Percentiles rank a stretch among this genome's conserved stretches.
Conservation (phyloP, 2,329 filamentous ascomycete species). For the Hymenoscyphus fructigenus region DNA sequence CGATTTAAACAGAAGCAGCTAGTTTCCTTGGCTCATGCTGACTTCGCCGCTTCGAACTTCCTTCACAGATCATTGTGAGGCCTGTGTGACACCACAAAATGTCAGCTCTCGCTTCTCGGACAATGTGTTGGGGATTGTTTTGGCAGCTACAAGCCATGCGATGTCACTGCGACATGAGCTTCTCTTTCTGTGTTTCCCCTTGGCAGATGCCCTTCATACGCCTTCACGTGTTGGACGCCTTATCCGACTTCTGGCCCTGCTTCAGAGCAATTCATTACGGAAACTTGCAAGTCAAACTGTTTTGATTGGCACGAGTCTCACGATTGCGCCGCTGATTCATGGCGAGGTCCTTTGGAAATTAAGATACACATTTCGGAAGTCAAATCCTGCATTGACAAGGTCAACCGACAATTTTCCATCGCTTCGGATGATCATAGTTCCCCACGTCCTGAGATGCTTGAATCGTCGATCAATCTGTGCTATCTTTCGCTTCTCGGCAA, state of each 20-base stretch:
- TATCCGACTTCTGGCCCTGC: constrained; percentile 12
- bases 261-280: constrained; percentile 16
- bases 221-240: constrained; percentile 17
- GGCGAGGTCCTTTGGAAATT: constrained; percentile 16
- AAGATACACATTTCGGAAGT: constrained; percentile 19
- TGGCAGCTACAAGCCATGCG: neutral
- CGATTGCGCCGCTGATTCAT: constrained; percentile 23
- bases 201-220: neutral
- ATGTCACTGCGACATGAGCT: neutral
- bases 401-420: neutral
- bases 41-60: constrained; percentile 8
- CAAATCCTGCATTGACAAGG: constrained; percentile 14
- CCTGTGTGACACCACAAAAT: neutral
- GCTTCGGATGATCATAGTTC: constrained; percentile 15
- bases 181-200: constrained; percentile 1
- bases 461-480: constrained; percentile 18
- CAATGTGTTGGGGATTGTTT: neutral
- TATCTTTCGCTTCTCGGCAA: constrained; percentile 6
- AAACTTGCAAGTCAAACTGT: constrained; percentile 19
- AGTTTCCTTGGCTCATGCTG: constrained; percentile 7
- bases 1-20: neutral
- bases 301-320: neutral
- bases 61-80: neutral
- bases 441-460: constrained; percentile 14
- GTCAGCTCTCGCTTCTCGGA: constrained; percentile 10